Evolutionary conservation across 345 rosid species (phyloP), one percentile per base, ranked within the genome.

Genomic region (Ailanthus altissimus): DNA sequence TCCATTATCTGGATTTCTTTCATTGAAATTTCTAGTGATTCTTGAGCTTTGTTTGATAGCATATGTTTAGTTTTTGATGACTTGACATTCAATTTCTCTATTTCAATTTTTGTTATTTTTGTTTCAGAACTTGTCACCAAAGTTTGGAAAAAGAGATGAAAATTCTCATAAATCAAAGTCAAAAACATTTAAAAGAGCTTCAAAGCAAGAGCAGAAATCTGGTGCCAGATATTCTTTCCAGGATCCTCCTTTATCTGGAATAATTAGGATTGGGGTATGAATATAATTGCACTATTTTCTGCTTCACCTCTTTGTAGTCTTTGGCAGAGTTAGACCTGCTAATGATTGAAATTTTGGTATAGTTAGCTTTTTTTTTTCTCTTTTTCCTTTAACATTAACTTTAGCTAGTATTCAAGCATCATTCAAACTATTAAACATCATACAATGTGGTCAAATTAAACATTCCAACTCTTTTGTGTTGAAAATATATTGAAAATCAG

Each of bases 41-140:
- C 42, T 61, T 18, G 67, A 63, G 67, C 36, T 38, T 63, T 38
- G 20, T 38, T 38, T 56, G 4, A 15, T 10, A 36, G 21, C 28
- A 15, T 67, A 15, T 47, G 16, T 63, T 78, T 75, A 25, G 32
- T 45, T 45, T 42, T 8, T 57, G 42, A 75, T 32, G 45, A 50
- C 26, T 18, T 60, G 47, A 43, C 20, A 14, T 5, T 25, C 26
- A 23, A 15, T 58, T 26, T 36, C 75, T 25, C 32, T 70, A 14
- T 67, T 26, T 26, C 57, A 6, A 38, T 45, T 75, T 23, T 20
- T 53, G 51, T 54, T 18, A n/a, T 58, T 75, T 63, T 38, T 69
- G 38, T 75, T 58, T 73, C 89, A 88, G 91, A 71, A 81, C 58
- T 62, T 79, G 16, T 74, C 72, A 40, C 72, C 65, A 20, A 76